These are phyloP conservation scores for Cubamyces sp. DNA, from an alignment of 768 basidiomycete genomes.

Conservation along the genomic window DNA sequence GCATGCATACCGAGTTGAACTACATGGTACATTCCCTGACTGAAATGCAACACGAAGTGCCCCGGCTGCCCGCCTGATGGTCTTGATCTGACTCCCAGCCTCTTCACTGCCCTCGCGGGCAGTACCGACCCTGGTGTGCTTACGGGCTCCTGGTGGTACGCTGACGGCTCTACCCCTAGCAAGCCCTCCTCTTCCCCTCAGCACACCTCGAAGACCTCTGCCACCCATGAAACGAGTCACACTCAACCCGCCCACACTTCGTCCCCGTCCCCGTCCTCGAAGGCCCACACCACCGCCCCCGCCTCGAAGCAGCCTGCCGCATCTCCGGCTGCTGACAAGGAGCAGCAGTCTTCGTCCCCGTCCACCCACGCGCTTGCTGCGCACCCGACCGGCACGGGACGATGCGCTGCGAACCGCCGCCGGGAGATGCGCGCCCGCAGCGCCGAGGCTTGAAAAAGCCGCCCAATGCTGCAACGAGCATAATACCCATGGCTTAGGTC, in stretches of 20 bases:
- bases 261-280: not conserved
- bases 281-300: not conserved
- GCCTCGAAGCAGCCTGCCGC: not conserved
- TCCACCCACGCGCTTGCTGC: not conserved
- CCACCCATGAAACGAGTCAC: constrained; percentile 1
- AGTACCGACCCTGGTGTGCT: constrained; percentile 58
- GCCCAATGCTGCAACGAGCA: no score
- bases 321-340: not conserved
- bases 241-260: not conserved
- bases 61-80: constrained; percentile 64
- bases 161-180: constrained; percentile 38
- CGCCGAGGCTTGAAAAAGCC: no score
- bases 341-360: not conserved
- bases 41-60: constrained; percentile 46
- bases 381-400: not conserved
- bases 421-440: not conserved
- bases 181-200: constrained; percentile 3
- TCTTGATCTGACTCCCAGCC: constrained; percentile 67
- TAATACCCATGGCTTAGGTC: no score
- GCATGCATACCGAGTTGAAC: not conserved
- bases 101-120: constrained; percentile 64
- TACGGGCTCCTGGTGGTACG: constrained; percentile 62
- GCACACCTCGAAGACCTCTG: not conserved
- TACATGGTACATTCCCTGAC: not conserved
- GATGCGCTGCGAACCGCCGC: not conserved